Evolutionary conservation across 768 basidiomycete genomes (phyloP), one percentile per base, ranked within the genome.

Genomic region (Ramaria sp.): DNA sequence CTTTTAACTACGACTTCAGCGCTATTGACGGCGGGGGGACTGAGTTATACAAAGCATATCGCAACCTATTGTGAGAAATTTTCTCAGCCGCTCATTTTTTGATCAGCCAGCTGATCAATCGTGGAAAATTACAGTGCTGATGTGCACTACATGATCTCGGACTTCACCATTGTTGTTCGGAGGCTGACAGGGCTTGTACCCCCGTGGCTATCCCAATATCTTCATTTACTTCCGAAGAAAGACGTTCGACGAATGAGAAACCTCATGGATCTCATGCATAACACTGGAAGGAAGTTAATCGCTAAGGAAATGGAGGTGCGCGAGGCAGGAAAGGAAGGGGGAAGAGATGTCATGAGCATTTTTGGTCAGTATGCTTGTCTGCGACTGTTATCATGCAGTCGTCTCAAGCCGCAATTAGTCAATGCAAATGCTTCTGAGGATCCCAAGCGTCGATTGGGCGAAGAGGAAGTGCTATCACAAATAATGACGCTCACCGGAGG

Each of bases 281-380:
- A 67, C 30, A 70, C 81, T 13, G 75, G 79, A 0, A 69, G 72
- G 51, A 67, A 74, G 56, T 68, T 82, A 7, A 70, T 82, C 12
- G 69, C 74, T 15, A 71, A 71, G 19, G 80, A 81, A 64, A 66
- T 73, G 3, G 73, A 75, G 43, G 77, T 74, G 7, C 67, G 78
- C 17, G 61, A 72, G 5, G 69, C 73, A 42, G 80, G 78, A 2
- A 60, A 63, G 17, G 61, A 62, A 31, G 53, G 42, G 19, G 64
- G 64, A 24, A 76, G 75, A 49, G 82, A 83, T 63, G 71, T 81
- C 27, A 68, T 83, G 60, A 80, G 79, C 57, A 67, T 82, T n/a
- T 69, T 83, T 12, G 77, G 82, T 81, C 57, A 53, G 71, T 61
- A 27, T 2, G 27, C 27, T 2, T 27, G 27, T 27, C 27, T 5